phyloP scores from a whole-genome alignment of 1,284 basidiomycete species.

The Ustilago lituana region DNA sequence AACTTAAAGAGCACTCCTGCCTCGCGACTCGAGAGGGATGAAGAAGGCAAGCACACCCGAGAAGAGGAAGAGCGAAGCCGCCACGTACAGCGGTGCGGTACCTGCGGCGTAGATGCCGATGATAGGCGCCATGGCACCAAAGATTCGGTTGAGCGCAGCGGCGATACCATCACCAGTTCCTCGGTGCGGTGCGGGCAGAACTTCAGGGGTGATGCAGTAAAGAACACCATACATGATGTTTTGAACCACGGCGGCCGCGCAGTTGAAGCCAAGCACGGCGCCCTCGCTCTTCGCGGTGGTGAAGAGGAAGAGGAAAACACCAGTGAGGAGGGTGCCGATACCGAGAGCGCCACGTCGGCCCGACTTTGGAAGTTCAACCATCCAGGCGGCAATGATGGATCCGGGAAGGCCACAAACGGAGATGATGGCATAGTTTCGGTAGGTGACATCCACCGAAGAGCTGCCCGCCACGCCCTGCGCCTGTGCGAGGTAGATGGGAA shows the following conservation, averaged over 20 bases:
- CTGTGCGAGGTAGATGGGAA: constrained; percentile 59
- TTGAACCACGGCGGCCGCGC: constrained; percentile 56
- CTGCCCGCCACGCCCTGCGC: constrained; percentile 29
- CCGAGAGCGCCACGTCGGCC: constrained; percentile 65
- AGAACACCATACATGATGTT: constrained; percentile 57
- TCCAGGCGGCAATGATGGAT: constrained; percentile 62
- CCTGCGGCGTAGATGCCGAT: constrained; percentile 58
- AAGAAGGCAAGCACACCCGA: constrained; percentile 56
- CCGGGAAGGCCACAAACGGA: constrained; percentile 66
- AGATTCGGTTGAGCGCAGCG: constrained; percentile 60
- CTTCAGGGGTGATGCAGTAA: constrained; percentile 63
- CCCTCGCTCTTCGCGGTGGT: constrained; percentile 50
- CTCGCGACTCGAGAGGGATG: constrained; percentile 55
- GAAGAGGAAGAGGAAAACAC: constrained; percentile 65
- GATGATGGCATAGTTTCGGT: constrained; percentile 65
- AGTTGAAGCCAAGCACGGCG: constrained; percentile 61
- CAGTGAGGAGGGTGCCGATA: constrained; percentile 62
- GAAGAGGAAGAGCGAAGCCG: constrained; percentile 58
- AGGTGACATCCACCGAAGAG: constrained; percentile 40
- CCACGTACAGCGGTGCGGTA: constrained; percentile 54
- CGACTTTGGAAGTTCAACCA: constrained; percentile 63
- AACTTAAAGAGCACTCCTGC: constrained; percentile 40
- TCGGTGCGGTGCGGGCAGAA: constrained; percentile 63
- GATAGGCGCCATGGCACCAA: constrained; percentile 62
- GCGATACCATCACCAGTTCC: constrained; percentile 65